A percentile compares a stretch with the other conserved stretches of the same genome.
Conservation (phyloP, 208 protist species). For the Crithidia brevicula region DNA sequence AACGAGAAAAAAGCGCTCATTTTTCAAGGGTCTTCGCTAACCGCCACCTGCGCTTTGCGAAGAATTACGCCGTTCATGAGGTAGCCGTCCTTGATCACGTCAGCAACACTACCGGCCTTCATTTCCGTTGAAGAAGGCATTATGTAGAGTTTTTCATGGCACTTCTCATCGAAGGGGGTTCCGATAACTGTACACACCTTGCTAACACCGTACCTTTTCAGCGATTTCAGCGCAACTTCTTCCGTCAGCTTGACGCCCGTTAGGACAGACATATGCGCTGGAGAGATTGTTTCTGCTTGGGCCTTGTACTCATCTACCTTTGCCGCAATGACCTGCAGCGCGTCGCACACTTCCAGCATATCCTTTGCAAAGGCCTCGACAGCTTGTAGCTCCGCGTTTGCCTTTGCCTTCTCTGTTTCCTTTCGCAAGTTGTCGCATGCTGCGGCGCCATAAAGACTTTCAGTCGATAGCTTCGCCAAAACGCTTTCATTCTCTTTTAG, state of each 20-base stretch:
- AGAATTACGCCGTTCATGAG: slow-evolving; percentile 43
- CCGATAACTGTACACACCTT: slow-evolving; percentile 36
- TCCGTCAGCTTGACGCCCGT: slow-evolving; percentile 57
- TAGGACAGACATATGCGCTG: slow-evolving; percentile 28
- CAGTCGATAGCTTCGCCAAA: slow-evolving; percentile 45
- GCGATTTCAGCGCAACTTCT: slow-evolving; percentile 46
- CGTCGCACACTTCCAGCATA: slow-evolving; percentile 67
- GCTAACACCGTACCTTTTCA: slow-evolving; percentile 52
- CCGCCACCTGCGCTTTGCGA: slow-evolving; percentile 58
- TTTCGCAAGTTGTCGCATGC: slow-evolving; percentile 66
- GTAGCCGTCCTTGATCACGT: slow-evolving; percentile 71
- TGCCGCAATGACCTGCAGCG: slow-evolving; percentile 41
- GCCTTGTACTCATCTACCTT: slow-evolving; percentile 24
- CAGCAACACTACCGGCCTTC: slow-evolving; percentile 36
- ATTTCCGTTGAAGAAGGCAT: slow-evolving; percentile 34
- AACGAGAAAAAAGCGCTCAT: background rate
- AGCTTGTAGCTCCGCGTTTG: slow-evolving; percentile 37
- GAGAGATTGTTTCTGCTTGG: slow-evolving; percentile 16
- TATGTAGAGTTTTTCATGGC: slow-evolving; percentile 50
- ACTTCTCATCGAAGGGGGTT: slow-evolving; percentile 43
- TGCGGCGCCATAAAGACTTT: slow-evolving; percentile 60
- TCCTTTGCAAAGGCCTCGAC: slow-evolving; percentile 55
- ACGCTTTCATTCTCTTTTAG: slow-evolving; percentile 27
- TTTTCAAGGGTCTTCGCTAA: slow-evolving; percentile 41
- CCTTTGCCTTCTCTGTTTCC: slow-evolving; percentile 25